Evolutionary conservation across 805 yeast species (phyloP), one percentile per base, ranked within the genome.

Genomic region (Saccharomycopsis fibuligera): DNA sequence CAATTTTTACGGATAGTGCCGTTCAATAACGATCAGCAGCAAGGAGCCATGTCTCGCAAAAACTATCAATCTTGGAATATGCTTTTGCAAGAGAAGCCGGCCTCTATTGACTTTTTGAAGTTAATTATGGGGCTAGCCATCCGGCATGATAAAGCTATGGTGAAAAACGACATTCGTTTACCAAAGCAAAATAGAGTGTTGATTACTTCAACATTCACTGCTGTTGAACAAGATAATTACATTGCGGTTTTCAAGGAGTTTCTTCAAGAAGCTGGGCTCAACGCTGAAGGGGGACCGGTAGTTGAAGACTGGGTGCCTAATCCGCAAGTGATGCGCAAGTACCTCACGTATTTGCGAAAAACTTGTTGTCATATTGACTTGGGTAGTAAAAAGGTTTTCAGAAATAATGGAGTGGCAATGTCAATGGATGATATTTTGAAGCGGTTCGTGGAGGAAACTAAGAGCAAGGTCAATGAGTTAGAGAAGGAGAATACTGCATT

Each of bases 81-180:
- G 17, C 19, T 45, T 19, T 25, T 62, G 19, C 3, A 47, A 3
- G 43, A 50, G n/a, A 29, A 36, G 4, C 43, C 50, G 5, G 56
- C 64, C 14, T 60, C 72, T 1, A 59, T 60, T 19, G 78, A 77
- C 44, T 73, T 83, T 52, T 62, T 67, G 27, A 56, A 71, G 43
- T 58, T 88, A 4, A 83, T 90, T 69, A 64, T 68, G 5, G 45
- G 60, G 0, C 59, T 83, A 4, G 75, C 87, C 16, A 62, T 90
- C 8, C 68, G 99, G 31, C 98, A 93, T 60, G 84, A 96, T 0
- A 89, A 88, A 58, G 74, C 79, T 12, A 80, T 84, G 82, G 96
- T 93, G 0, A 76, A 78, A 31, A 73, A 77, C 41, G 95, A 91
- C 57, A 79, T 93, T 14, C 61, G 70, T 36, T 68, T 93, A 8